Percentiles rank a stretch among this genome's conserved stretches.
Conservation (phyloP, 345 rosid genomes). For the Lumnitzera racemosa region DNA sequence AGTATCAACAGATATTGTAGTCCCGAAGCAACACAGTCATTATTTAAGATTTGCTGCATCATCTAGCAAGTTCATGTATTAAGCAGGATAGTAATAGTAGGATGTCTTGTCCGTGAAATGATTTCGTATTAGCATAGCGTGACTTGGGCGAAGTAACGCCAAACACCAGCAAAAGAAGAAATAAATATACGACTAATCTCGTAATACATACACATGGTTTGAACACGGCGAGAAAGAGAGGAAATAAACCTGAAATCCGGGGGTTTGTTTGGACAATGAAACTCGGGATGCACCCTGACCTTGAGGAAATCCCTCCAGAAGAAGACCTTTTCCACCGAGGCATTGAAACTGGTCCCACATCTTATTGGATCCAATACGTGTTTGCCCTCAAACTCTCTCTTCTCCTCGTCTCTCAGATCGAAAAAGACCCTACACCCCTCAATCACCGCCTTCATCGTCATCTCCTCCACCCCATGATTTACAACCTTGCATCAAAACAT, state of each 20-base stretch:
- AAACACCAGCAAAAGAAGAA: no score
- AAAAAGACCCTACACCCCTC: slow-evolving; percentile 27
- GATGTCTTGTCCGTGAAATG: no score
- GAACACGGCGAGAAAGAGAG: no score
- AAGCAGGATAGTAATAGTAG: no score
- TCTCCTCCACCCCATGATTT: slow-evolving; percentile 45
- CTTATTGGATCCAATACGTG: slow-evolving; percentile 45
- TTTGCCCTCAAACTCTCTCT: slow-evolving; percentile 10
- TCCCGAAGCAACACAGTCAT: no score
- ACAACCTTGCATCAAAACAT: slow-evolving; percentile 20
- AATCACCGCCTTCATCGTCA: slow-evolving; percentile 23
- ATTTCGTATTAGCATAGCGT: no score
- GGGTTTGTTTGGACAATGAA: slow-evolving; percentile 41
- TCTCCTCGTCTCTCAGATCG: slow-evolving; percentile 39
- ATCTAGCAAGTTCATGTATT: no score
- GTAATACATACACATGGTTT: no score
- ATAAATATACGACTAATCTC: no score
- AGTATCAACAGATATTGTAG: no score
- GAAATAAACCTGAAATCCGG: slow-evolving; percentile 26
- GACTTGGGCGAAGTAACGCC: no score
- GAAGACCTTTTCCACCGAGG: slow-evolving; percentile 27
- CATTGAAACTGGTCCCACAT: slow-evolving; percentile 50
- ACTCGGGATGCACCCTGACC: slow-evolving; percentile 30
- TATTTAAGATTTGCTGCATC: no score
- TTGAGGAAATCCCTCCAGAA: slow-evolving; percentile 55